These are phyloP conservation scores for Coemansia sp. DNA, from an alignment of 192 early-diverging fungal genomes.

Conservation along the genomic window DNA sequence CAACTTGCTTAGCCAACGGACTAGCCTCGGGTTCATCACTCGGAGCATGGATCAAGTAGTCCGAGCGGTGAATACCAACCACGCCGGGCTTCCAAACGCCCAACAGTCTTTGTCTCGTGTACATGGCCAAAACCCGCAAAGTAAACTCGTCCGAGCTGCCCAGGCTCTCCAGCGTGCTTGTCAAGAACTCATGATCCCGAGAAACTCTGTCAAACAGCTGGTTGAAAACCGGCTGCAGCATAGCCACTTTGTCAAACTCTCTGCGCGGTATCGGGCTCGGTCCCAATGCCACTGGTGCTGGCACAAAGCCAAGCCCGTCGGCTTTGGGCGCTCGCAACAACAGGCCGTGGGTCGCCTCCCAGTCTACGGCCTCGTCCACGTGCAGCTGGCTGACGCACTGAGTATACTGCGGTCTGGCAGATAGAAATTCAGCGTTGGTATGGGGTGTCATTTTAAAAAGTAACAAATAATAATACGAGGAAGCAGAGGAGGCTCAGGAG, in stretches of 20 bases:
- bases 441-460: conserved; percentile 4
- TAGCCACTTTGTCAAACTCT: conserved; percentile 69
- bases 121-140: conserved; percentile 71
- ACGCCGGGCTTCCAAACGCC: conserved; percentile 54
- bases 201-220: conserved; percentile 75
- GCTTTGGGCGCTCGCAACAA: conserved; percentile 65
- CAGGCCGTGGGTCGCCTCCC: conserved; percentile 78
- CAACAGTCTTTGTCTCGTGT: conserved; percentile 57
- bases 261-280: conserved; percentile 79
- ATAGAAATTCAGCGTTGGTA: conserved; percentile 26
- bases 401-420: conserved; percentile 29
- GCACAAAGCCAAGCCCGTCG: conserved; percentile 53
- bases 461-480: background rate
- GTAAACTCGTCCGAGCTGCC: conserved; percentile 82
- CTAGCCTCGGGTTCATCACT: conserved; percentile 29
- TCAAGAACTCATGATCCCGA: conserved; percentile 73
- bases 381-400: conserved; percentile 40
- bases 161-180: conserved; percentile 39
- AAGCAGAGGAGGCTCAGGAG: background rate
- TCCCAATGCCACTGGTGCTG: conserved; percentile 82
- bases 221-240: conserved; percentile 80
- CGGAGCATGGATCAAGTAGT: conserved; percentile 82
- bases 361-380: conserved; percentile 70
- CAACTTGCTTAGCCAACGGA: conserved; percentile 76
- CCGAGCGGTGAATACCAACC: conserved; percentile 87